Conservation (phyloP, 2,329 filamentous ascomycete genomes). For the Emergomyces pasteurianus region DNA sequence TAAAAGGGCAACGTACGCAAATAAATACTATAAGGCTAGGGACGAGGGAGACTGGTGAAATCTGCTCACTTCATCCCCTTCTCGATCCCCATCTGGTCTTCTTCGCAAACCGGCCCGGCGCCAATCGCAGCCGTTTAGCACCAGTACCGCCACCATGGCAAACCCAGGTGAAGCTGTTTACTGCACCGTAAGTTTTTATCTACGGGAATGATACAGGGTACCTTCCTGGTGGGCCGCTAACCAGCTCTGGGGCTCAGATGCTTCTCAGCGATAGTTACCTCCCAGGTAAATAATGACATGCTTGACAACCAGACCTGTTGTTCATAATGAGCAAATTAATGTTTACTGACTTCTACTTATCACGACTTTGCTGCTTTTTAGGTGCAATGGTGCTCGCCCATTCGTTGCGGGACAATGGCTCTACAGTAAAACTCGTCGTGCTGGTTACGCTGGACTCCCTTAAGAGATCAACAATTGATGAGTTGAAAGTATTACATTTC, state of each 20-base stretch:
- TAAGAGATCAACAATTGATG: slow-evolving; percentile 58
- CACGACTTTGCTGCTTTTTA: slow-evolving; percentile 27
- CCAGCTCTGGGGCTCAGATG: slow-evolving; percentile 46
- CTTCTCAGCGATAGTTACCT: slow-evolving; percentile 86
- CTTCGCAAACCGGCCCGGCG: too few relatives aligned
- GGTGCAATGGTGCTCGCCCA: slow-evolving; percentile 89
- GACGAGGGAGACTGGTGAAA: not conserved
- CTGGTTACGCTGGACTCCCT: slow-evolving; percentile 73
- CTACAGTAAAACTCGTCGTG: slow-evolving; percentile 72
- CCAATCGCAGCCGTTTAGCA: not conserved
- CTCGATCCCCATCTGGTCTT: not conserved
- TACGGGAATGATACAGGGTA: not conserved
- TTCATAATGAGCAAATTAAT: slow-evolving; percentile 8
- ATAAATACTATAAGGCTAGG: not conserved
- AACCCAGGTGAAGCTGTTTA: slow-evolving; percentile 46
- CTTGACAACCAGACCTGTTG: slow-evolving; percentile 1
- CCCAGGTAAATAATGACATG: slow-evolving; percentile 51
- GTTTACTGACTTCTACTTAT: not conserved
- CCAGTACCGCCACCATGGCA: slow-evolving; percentile 23
- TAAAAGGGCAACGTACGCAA: not conserved
- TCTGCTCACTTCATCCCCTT: not conserved
- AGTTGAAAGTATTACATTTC: slow-evolving; percentile 54
- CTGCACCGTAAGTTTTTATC: slow-evolving; percentile 44
- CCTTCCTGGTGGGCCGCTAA: not conserved
- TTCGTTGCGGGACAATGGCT: slow-evolving; percentile 82